Base-by-base conservation (phyloP, 768 basidiomycete species). In the Strobilomyces echinocephalus region DNA sequence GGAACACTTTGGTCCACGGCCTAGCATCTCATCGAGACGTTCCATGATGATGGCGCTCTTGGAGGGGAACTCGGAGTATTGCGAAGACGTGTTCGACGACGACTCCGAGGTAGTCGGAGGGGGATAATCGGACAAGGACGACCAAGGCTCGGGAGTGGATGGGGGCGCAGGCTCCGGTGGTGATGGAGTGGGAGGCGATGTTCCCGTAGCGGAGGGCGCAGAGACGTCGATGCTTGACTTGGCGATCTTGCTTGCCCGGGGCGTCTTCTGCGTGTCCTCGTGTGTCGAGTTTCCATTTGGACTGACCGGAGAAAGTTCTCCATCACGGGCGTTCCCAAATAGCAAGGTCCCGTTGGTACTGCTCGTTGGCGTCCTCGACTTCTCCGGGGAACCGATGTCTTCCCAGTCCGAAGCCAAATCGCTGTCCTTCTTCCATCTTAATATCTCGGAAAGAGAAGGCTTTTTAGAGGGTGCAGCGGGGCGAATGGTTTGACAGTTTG, bases 101-200 rank as follows among this genome's bases (percentile, higher is more conserved):
- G 87, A 87, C 58, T 82, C 83, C 10, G 88, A 87, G 9, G 85
- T 85, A 10, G 87, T 84, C 21, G 76, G 79, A 50, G 78, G 77
- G 38, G 84, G 84, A 62, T 84, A 87, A 60, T 85, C 84, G 50
- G 87, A 85, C 46, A 87, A 64, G 5, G 87, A 87, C 15, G 88
- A 89, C 49, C 86, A 83, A 31, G 87, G 88, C 70, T 91, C 88
- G 7, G 86, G 85, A 14, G 89, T 90, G 10, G 82, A 74, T 11
- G 87, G 80, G 16, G 79, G 79, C 30, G 78, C 73, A 50, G 79
- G 79, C 55, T 85, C 84, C 41, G 80, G 78, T 43, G 76, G 72
- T 21, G 79, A 76, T 18, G 76, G 73, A 58, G 55, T 72, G 61
- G 54, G 74, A 68, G 55, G 79, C 69, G 56, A 75, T 64, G 56